phyloP scores from a whole-genome alignment of 2,329 filamentous ascomycete genomes.

The Colletotrichum graminicola region DNA sequence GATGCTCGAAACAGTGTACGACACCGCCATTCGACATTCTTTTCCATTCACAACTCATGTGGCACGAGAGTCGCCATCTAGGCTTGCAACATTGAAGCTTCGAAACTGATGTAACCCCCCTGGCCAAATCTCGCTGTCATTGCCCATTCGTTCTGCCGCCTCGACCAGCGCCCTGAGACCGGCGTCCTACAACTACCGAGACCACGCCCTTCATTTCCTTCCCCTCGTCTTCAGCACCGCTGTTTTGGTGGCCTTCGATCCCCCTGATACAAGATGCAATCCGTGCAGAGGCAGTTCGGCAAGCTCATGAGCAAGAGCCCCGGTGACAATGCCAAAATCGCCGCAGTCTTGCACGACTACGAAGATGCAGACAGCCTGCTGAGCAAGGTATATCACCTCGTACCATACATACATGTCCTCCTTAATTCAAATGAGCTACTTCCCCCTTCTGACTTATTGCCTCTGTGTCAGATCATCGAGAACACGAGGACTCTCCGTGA shows the following conservation, averaged over 20 bases:
- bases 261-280: constrained; percentile 67
- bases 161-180: background rate
- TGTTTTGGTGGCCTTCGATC: background rate
- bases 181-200: background rate
- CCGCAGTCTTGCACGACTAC: constrained; percentile 81
- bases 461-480: constrained; percentile 73
- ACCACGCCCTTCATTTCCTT: background rate
- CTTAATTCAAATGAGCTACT: constrained; percentile 8
- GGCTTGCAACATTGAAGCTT: background rate
- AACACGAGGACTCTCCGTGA: constrained; percentile 82
- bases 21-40: background rate
- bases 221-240: background rate
- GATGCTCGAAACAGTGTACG: background rate
- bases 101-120: background rate
- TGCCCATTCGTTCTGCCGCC: background rate
- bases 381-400: constrained; percentile 67
- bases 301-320: constrained; percentile 76
- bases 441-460: constrained; percentile 9
- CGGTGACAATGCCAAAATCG: constrained; percentile 82
- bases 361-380: constrained; percentile 83
- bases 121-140: background rate
- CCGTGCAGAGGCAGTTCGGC: constrained; percentile 80
- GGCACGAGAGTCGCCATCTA: background rate
- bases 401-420: constrained; percentile 29
- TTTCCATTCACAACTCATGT: background rate